Conservation (phyloP, 2,329 filamentous ascomycete genomes). For the Arthrocladium fulminans region DNA sequence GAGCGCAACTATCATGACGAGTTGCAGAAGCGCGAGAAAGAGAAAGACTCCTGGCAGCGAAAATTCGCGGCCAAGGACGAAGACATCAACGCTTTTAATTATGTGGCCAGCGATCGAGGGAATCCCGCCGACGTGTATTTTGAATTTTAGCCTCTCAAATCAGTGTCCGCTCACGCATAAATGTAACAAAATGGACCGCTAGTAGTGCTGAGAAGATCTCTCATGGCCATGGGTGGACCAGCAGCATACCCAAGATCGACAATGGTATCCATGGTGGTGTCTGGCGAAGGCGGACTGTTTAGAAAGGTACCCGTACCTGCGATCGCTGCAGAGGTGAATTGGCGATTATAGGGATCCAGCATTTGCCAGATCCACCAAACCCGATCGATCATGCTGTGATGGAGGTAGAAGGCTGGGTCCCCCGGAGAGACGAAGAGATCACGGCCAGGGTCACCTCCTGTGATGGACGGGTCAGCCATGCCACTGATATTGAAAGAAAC, state of each 20-base stretch:
- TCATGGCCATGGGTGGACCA: constrained; percentile 28
- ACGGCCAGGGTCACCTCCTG: constrained; percentile 17
- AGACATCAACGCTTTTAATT: too few relatives aligned
- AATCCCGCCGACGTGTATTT: too few relatives aligned
- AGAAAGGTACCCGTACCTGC: constrained; percentile 39
- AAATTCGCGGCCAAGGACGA: too few relatives aligned
- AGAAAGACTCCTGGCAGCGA: too few relatives aligned
- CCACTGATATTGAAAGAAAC: constrained; percentile 25
- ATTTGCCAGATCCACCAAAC: constrained; percentile 44
- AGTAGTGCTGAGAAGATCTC: constrained; percentile 35
- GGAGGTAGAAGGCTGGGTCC: constrained; percentile 41
- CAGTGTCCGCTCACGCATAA: constrained; percentile 25
- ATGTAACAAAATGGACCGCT: constrained; percentile 42
- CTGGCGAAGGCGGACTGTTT: constrained; percentile 35
- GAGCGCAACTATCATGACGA: too few relatives aligned
- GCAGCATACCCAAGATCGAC: constrained; percentile 34
- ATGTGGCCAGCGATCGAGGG: too few relatives aligned
- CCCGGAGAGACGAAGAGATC: constrained; percentile 40
- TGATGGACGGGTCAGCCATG: constrained; percentile 26
- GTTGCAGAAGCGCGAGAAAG: too few relatives aligned
- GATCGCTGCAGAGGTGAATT: constrained; percentile 26
- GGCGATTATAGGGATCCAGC: constrained; percentile 30
- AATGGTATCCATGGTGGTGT: constrained; percentile 38
- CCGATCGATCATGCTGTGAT: constrained; percentile 42
- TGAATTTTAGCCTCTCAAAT: too few relatives aligned